A percentile compares a stretch with the other conserved stretches of the same genome.
These are phyloP conservation scores for Bocquillonia castaneifolia DNA, from an alignment of 441 rosid genomes.

Conservation along the genomic window DNA sequence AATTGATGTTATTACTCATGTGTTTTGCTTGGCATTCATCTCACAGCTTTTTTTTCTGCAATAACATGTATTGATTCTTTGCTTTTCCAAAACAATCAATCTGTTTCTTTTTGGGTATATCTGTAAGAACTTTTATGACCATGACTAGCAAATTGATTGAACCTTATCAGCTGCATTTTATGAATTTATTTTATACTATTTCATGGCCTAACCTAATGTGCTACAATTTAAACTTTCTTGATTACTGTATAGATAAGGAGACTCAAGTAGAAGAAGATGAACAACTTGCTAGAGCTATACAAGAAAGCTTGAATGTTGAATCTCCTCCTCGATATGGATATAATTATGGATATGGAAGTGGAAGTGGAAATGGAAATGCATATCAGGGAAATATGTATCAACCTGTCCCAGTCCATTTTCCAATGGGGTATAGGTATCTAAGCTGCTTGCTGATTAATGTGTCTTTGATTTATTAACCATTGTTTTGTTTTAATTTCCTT, in stretches of 20 bases:
- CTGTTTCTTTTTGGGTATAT: background rate
- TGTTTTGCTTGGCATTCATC: background rate
- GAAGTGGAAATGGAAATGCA: slow-evolving; percentile 31
- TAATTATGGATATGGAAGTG: slow-evolving; percentile 32
- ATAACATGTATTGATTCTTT: slow-evolving; percentile 5
- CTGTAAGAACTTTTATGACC: background rate
- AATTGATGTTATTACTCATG: background rate
- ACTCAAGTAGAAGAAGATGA: slow-evolving; percentile 75
- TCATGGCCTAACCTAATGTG: slow-evolving; percentile 15
- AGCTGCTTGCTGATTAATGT: background rate
- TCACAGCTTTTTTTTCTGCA: slow-evolving; percentile 3
- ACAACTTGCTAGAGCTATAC: slow-evolving; percentile 70
- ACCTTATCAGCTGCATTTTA: slow-evolving; percentile 4
- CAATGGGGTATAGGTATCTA: slow-evolving; percentile 59
- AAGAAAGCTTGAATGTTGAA: slow-evolving; percentile 56
- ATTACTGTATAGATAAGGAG: slow-evolving; percentile 46
- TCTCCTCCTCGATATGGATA: slow-evolving; percentile 43
- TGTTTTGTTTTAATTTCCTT: background rate
- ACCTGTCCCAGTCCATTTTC: slow-evolving; percentile 35
- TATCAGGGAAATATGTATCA: slow-evolving; percentile 50
- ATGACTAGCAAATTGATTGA: background rate
- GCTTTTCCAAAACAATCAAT: background rate
- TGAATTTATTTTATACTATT: background rate
- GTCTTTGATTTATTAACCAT: background rate
- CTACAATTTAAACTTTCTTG: slow-evolving; percentile 23